These are phyloP conservation scores for Galeopsis tetrahit DNA, from an alignment of 257 asterid species.

Conservation along the genomic window DNA sequence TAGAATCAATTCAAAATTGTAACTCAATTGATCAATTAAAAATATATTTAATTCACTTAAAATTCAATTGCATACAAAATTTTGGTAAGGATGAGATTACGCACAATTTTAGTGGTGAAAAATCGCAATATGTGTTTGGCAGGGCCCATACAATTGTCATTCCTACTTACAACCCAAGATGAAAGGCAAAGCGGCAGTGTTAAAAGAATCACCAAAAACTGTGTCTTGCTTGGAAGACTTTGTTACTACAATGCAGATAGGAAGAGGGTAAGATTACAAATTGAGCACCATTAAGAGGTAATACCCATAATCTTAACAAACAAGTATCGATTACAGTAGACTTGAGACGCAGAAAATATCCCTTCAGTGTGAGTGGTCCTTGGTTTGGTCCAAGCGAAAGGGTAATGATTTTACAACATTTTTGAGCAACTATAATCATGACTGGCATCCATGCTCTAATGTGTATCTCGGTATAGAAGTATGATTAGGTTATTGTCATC, in stretches of 20 bases:
- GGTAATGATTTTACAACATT: constrained; percentile 19
- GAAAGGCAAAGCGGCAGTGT: background rate
- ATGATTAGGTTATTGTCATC: constrained; percentile 25
- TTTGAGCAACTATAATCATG: constrained; percentile 6
- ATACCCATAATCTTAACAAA: background rate
- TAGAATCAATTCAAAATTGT: too few species aligned
- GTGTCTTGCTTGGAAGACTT: too few species aligned
- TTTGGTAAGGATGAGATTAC: too few species aligned
- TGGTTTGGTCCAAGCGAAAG: constrained; percentile 15
- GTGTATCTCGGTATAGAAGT: constrained; percentile 17
- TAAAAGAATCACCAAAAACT: background rate
- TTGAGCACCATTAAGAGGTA: background rate
- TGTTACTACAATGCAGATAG: too few species aligned
- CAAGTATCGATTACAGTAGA: background rate
- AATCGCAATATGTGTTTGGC: too few species aligned
- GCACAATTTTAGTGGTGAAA: too few species aligned
- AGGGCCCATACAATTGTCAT: too few species aligned
- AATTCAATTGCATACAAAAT: too few species aligned
- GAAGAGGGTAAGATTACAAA: background rate
- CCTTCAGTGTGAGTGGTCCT: constrained; percentile 6
- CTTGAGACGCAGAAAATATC: background rate
- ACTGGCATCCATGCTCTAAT: constrained; percentile 14
- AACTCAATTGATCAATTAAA: too few species aligned
- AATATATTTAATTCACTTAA: too few species aligned
- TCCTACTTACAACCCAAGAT: background rate